Evolutionary conservation across 2,329 filamentous ascomycete species (phyloP), one percentile per base, ranked within the genome.

Genomic region (Apiospora koreana): DNA sequence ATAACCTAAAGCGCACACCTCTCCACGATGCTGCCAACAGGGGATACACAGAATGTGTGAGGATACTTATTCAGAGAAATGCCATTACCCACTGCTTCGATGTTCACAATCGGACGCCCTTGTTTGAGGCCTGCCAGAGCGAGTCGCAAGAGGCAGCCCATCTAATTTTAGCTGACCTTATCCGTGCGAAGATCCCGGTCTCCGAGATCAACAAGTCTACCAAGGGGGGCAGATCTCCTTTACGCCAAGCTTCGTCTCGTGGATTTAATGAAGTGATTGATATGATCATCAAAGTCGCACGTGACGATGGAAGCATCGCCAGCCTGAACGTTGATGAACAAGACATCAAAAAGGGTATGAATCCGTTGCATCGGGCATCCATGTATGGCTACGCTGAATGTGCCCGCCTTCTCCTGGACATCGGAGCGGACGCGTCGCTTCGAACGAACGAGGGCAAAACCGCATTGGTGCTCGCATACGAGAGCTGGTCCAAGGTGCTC

Each of bases 401-500:
- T n/a, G 43, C 8, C 7, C 43, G 43, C 5, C 43, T 46, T 46
- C 18, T 46, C 1, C 18, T 46, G 18, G 43, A 9, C 3, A 8
- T n/a, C 18, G 43, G 21, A 21, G 43, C 43, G 18, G 18, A 46
- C 18, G 43, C 21, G 7, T 46, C 43, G 43, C 43, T 46, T 18
- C 16, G 16, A 8, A 46, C 43, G 43, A 46, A 21, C 6, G 43
- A 46, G 18, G 21, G 43, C 43, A 46, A 46, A 18, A 46, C 43
- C 8, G 43, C 43, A n/a, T n/a, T 46, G 21, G 43, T n/a, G 18
- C 18, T 46, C 18, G 43, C 43, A n/a, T 46, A 46, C 21, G 43
- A 46, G 43, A 46, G 43, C 43, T 46, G 43, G 45, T 54, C 48
- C 71, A 58, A 64, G 46, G n/a, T 25, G 62, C 58, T 50, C 38